A percentile compares a stretch with the other conserved stretches of the same genome.
These are phyloP conservation scores for Angomonas deanei DNA, from an alignment of 208 protist genomes.

Conservation along the genomic window DNA sequence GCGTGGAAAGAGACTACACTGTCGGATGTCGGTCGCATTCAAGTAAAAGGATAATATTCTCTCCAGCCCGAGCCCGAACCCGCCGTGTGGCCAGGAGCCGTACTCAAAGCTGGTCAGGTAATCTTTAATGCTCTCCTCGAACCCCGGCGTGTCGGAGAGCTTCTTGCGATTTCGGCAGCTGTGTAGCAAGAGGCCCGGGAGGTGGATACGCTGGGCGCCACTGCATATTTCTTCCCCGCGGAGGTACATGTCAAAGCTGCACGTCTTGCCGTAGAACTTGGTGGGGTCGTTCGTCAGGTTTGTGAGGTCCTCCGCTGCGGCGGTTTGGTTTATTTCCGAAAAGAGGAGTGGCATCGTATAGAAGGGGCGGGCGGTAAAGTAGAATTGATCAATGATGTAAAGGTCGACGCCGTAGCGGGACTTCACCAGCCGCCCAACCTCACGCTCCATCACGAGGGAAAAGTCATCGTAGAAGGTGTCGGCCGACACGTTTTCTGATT, in stretches of 20 bases:
- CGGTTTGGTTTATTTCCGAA: slow-evolving; percentile 7
- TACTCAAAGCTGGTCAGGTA: slow-evolving; percentile 98
- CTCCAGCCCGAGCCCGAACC: slow-evolving; percentile 98
- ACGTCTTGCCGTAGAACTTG: slow-evolving; percentile 15
- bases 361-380: slow-evolving; percentile 94
- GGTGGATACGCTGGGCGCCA: slow-evolving; percentile 98
- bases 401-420: slow-evolving; percentile 97
- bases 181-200: slow-evolving; percentile 21
- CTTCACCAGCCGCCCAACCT: slow-evolving; percentile 92
- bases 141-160: slow-evolving; percentile 1
- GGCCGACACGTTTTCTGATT: not conserved
- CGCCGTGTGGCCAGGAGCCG: slow-evolving; percentile 96
- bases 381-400: slow-evolving; percentile 98
- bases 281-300: not conserved
- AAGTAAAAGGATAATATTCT: slow-evolving; percentile 97
- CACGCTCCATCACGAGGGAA: slow-evolving; percentile 86
- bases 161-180: not conserved
- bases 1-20: slow-evolving; percentile 97
- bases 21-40: slow-evolving; percentile 94
- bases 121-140: slow-evolving; percentile 34
- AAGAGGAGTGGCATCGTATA: slow-evolving; percentile 97
- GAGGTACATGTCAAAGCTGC: slow-evolving; percentile 98
- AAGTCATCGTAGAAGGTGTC: slow-evolving; percentile 62
- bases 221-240: slow-evolving; percentile 99
- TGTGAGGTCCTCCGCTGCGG: not conserved